Percentiles rank a stretch among this genome's conserved stretches.
Evolutionary conservation across 257 asterid genomes (phyloP).

Genomic region (Lavandula angustifolia): DNA sequence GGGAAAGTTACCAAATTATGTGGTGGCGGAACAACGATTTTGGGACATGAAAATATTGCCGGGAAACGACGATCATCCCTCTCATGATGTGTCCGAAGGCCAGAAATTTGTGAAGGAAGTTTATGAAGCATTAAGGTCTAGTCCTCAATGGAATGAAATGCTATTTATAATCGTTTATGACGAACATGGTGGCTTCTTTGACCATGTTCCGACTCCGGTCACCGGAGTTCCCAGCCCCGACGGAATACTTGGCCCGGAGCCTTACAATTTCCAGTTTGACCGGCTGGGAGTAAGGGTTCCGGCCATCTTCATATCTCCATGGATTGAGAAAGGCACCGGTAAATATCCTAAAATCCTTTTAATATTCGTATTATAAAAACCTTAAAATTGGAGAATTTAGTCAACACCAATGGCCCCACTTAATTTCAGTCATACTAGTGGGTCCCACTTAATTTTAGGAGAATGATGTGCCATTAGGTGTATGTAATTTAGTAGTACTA

Average conservation of each 20-base stretch:
- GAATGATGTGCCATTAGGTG: no score
- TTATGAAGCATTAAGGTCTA: slow-evolving; percentile 64
- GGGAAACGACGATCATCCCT: slow-evolving; percentile 80
- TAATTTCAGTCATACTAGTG: no score
- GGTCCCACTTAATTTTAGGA: no score
- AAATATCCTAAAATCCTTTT: neutral
- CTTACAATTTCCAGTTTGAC: slow-evolving; percentile 58
- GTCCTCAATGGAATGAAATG: slow-evolving; percentile 81
- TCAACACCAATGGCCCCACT: no score
- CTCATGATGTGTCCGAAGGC: slow-evolving; percentile 69
- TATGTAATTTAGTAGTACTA: no score
- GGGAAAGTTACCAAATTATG: slow-evolving; percentile 75
- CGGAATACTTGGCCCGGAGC: slow-evolving; percentile 57
- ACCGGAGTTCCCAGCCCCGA: slow-evolving; percentile 76
- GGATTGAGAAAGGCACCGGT: slow-evolving; percentile 80
- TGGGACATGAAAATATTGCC: slow-evolving; percentile 53
- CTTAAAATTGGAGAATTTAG: no score
- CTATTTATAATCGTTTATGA: slow-evolving; percentile 57
- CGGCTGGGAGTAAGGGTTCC: slow-evolving; percentile 76
- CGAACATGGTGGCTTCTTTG: slow-evolving; percentile 81
- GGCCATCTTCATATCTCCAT: slow-evolving; percentile 65
- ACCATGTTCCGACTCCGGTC: slow-evolving; percentile 69
- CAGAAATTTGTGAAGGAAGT: slow-evolving; percentile 72
- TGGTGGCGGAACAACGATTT: slow-evolving; percentile 67
- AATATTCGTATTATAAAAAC: neutral